phyloP scores from a whole-genome alignment of 371 early-diverging fungal genomes.

The Rhizopus microsporus region DNA sequence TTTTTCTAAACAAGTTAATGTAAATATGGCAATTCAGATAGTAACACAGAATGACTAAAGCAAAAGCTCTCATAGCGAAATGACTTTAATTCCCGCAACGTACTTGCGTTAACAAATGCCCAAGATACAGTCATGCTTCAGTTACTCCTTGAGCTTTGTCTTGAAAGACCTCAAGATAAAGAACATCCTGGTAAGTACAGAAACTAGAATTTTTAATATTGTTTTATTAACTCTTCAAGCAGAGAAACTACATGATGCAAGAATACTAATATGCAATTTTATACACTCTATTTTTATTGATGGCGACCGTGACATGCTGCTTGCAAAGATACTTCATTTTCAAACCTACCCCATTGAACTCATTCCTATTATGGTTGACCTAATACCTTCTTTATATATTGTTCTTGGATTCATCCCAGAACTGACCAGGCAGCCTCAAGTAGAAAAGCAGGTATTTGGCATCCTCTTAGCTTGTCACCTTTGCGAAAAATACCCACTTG shows the following conservation, averaged over 20 bases:
- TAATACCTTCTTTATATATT: constrained; percentile 58
- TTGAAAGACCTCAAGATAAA: constrained; percentile 29
- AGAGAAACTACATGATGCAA: constrained; percentile 40
- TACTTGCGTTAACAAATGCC: constrained; percentile 51
- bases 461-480: constrained; percentile 47
- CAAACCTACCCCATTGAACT: constrained; percentile 60
- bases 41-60: neutral
- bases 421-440: constrained; percentile 46
- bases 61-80: neutral
- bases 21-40: constrained; percentile 7
- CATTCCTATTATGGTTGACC: constrained; percentile 54
- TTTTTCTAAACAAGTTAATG: constrained; percentile 18
- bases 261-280: constrained; percentile 52
- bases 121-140: constrained; percentile 60
- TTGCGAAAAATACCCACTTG: constrained; percentile 52
- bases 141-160: constrained; percentile 48
- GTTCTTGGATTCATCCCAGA: constrained; percentile 57
- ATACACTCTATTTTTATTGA: constrained; percentile 60
- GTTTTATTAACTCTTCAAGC: neutral
- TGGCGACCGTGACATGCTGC: constrained; percentile 49
- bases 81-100: constrained; percentile 48
- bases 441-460: constrained; percentile 55
- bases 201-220: neutral
- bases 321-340: constrained; percentile 64
- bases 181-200: constrained; percentile 19